phyloP scores from a whole-genome alignment of 2,329 filamentous ascomycete genomes.

The Alternaria sp. region DNA sequence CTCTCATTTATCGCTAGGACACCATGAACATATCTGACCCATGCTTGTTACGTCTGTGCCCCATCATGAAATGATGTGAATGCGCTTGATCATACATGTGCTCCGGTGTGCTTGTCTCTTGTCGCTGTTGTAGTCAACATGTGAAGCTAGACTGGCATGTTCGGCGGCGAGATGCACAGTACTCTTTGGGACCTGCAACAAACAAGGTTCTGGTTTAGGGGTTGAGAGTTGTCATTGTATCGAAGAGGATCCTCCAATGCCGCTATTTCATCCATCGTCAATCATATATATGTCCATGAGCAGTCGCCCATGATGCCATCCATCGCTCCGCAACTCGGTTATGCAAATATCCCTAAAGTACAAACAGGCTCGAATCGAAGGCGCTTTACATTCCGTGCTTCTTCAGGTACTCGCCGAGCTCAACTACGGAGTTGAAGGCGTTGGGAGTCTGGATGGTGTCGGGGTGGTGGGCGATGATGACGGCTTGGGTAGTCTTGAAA shows the following conservation, averaged over 20 bases:
- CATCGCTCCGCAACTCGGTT: conserved; percentile 18
- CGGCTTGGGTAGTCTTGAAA: conserved; percentile 85
- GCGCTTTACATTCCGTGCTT: conserved; percentile 71
- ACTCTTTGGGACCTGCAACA: background rate
- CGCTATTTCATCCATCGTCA: conserved; percentile 15
- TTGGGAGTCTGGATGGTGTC: conserved; percentile 76
- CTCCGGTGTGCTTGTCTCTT: background rate
- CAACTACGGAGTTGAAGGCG: conserved; percentile 78
- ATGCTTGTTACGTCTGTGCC: background rate
- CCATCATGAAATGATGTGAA: background rate
- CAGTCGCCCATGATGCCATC: conserved; percentile 7
- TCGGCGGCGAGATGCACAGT: background rate
- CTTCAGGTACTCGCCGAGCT: conserved; percentile 86
- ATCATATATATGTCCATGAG: conserved; percentile 15
- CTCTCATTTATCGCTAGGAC: background rate
- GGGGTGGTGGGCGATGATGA: conserved; percentile 86
- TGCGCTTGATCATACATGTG: background rate
- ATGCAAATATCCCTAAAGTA: conserved; percentile 50
- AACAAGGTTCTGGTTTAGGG: background rate
- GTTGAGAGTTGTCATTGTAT: conserved; percentile 20
- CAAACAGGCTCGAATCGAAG: conserved; percentile 26
- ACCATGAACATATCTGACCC: background rate
- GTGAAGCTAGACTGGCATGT: background rate
- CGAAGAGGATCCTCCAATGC: conserved; percentile 11
- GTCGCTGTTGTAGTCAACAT: background rate